Base-by-base conservation (phyloP, 495 filamentous ascomycete genomes). In the Aspergillus conjunctus region DNA sequence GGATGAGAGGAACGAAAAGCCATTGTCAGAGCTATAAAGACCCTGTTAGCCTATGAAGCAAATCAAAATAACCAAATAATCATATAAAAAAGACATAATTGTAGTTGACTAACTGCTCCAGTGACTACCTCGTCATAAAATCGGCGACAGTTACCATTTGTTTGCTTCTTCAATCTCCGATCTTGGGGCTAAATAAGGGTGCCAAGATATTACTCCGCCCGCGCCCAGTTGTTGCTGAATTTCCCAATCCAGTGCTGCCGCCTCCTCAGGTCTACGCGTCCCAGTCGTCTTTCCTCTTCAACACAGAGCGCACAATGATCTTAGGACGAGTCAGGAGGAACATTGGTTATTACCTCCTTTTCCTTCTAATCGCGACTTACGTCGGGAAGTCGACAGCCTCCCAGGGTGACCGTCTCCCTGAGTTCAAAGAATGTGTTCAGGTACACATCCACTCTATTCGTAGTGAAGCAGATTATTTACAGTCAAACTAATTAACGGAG, bases 391-490 rank as follows among this genome's bases (percentile, higher is more conserved):
- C 79, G 7, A 73, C 75, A 32, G 94, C 92, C 26, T 97, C 92
- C 17, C 66, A 87, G 49, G 94, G 94, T 57, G 94, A 98, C 73
- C 83, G 87, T 51, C 79, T 97, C 46, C 91, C 91, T 12, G 93
- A 97, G 65, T 98, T 98, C 73, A 83, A 79, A 67, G 82, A 91
- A 75, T 98, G 94, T 74, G 87, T 98, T 52, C 69, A 91, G 81
- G 93, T 96, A 83, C 45, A 60, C 45, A 60, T 61, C 2, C 26
- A 46, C 18, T 43, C 4, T 43, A 15, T 22, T 7, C 15, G 51
- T 54, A 20, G 30, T 17, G 46, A 17, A 6, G 45, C 22, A 45
- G 33, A 58, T 59, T 30, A 49, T 22, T 26, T 33, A 30, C 5
- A 59, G 41, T 45, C 51, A 17, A 51, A 61, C 58, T 68, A 59